Percentiles rank a stretch among this genome's conserved stretches.
Evolutionary conservation across 1,139 yeast genomes (phyloP).

Genomic region (Pneumocystis murina): DNA sequence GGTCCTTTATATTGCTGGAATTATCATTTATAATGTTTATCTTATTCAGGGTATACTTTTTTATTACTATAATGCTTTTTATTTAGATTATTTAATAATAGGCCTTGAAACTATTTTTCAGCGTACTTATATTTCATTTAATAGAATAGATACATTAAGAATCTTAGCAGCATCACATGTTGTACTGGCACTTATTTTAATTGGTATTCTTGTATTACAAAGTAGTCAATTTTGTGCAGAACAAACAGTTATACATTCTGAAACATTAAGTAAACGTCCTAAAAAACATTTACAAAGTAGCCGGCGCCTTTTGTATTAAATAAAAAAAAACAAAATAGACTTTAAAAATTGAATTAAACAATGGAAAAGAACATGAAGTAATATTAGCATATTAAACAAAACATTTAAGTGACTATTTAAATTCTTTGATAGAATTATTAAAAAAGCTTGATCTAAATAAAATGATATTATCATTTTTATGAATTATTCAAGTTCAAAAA

Average conservation of each 20-base stretch:
- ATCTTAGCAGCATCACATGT: constrained; percentile 84
- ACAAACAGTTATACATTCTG: constrained; percentile 34
- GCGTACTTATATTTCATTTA: constrained; percentile 90
- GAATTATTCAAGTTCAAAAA: no score
- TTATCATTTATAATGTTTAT: constrained; percentile 48
- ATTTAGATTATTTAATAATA: constrained; percentile 55
- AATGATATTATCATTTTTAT: no score
- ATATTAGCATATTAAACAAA: no score
- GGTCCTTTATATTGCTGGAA: constrained; percentile 51
- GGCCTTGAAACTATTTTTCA: constrained; percentile 57
- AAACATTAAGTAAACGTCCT: not conserved
- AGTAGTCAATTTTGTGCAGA: constrained; percentile 83
- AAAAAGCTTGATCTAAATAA: no score
- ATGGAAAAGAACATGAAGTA: no score
- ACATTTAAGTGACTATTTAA: no score
- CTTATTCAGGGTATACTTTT: not conserved
- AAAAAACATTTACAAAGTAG: not conserved
- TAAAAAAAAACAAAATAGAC: not conserved
- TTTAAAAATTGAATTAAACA: not conserved
- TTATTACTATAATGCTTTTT: not conserved
- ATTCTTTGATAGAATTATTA: no score
- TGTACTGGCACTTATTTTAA: constrained; percentile 52
- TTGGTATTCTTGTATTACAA: constrained; percentile 72
- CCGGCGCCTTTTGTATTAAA: not conserved
- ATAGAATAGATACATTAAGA: constrained; percentile 67